These are phyloP conservation scores for Apiospora sp. DNA, from an alignment of 2,329 filamentous ascomycete genomes.

Conservation along the genomic window DNA sequence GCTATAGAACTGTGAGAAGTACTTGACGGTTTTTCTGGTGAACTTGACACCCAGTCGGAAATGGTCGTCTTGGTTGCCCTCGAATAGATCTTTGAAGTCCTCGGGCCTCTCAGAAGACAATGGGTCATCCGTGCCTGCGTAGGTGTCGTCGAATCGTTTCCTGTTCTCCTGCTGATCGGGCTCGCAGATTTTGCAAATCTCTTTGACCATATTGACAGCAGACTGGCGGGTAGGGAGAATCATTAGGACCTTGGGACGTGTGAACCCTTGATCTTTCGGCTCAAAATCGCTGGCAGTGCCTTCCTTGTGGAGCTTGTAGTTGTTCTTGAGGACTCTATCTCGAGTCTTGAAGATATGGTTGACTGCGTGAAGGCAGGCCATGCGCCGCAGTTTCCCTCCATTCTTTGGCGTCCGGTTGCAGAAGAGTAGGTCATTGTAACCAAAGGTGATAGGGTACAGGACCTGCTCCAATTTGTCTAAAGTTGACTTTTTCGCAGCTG, in stretches of 20 bases:
- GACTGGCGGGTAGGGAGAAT: constrained; percentile 88
- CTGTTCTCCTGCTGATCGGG: constrained; percentile 95
- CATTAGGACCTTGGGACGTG: constrained; percentile 90
- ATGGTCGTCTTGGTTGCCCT: constrained; percentile 96
- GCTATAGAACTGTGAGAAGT: constrained; percentile 93
- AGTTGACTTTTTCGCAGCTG: constrained; percentile 60
- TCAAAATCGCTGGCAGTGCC: constrained; percentile 72
- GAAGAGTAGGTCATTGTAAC: constrained; percentile 82
- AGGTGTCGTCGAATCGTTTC: constrained; percentile 88
- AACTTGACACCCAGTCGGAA: constrained; percentile 97
- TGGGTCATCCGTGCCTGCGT: constrained; percentile 72
- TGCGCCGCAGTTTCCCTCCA: constrained; percentile 71
- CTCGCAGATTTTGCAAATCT: constrained; percentile 76
- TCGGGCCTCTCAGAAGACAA: constrained; percentile 79
- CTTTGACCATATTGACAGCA: constrained; percentile 79
- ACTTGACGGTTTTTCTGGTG: constrained; percentile 93
- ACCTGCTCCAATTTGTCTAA: constrained; percentile 70
- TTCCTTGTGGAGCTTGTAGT: constrained; percentile 76
- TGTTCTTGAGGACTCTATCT: constrained; percentile 92
- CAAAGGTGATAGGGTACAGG: constrained; percentile 77
- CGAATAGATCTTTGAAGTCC: constrained; percentile 89
- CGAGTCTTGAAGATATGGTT: constrained; percentile 96
- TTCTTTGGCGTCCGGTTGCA: constrained; percentile 76
- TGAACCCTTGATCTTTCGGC: constrained; percentile 92
- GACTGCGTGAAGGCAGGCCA: constrained; percentile 82